Percentiles rank a stretch among this genome's conserved stretches.
These are phyloP conservation scores for Amylocystis lapponica DNA, from an alignment of 768 basidiomycete species.

Conservation along the genomic window DNA sequence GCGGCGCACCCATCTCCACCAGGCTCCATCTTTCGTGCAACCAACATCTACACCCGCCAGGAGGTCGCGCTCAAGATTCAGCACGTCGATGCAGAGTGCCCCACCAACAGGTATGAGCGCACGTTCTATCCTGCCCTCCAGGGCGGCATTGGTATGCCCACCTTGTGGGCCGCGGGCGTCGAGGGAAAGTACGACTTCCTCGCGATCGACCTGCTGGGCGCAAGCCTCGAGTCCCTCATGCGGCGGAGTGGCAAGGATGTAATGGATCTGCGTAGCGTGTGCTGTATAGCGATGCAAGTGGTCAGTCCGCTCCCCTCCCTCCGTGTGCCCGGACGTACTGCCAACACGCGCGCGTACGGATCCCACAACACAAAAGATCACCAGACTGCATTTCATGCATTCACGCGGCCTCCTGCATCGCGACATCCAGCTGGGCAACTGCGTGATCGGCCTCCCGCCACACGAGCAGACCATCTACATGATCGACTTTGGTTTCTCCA, in stretches of 20 bases:
- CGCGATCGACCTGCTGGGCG: constrained; percentile 70
- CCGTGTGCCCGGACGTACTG: not conserved
- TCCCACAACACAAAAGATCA: constrained; percentile 39
- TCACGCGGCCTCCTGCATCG: constrained; percentile 66
- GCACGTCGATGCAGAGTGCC: constrained; percentile 62
- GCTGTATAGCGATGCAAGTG: constrained; percentile 71
- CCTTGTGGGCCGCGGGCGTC: constrained; percentile 49
- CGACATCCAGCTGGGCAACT: constrained; percentile 78
- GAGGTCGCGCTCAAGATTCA: constrained; percentile 75
- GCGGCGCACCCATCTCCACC: not conserved
- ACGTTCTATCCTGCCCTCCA: constrained; percentile 63
- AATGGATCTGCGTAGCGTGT: constrained; percentile 69
- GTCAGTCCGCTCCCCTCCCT: constrained; percentile 34
- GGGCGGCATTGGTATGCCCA: constrained; percentile 71
- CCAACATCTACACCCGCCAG: constrained; percentile 48
- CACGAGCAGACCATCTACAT: constrained; percentile 62
- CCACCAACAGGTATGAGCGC: constrained; percentile 70
- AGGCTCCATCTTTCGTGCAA: constrained; percentile 70
- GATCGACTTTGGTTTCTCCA: constrained; percentile 86
- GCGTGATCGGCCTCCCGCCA: constrained; percentile 55
- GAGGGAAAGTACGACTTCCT: constrained; percentile 36
- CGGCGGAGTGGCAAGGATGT: constrained; percentile 47
- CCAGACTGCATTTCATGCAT: constrained; percentile 73
- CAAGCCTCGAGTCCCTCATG: constrained; percentile 61
- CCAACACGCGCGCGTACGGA: not conserved